Conservation (phyloP, 192 early-diverging fungal genomes). For the Coemansia sp. region DNA sequence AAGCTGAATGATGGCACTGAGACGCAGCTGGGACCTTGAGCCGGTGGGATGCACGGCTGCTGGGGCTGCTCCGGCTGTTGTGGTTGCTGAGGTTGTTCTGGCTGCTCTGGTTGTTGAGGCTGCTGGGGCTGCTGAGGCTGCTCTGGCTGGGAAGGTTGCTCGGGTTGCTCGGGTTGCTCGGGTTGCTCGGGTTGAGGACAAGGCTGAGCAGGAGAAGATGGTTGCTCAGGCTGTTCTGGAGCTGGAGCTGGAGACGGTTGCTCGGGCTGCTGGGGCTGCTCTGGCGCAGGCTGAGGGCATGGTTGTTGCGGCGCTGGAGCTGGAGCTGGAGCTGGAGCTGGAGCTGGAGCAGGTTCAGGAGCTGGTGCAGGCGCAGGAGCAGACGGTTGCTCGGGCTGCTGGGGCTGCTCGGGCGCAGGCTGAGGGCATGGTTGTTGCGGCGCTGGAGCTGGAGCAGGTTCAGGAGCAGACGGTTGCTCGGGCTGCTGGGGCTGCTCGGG, state of each 20-base stretch:
- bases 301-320: background rate
- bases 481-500: constrained; percentile 8
- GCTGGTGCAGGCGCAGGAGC: too few relatives aligned
- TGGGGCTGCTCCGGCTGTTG: too few relatives aligned
- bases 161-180: background rate
- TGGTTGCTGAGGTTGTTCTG: too few relatives aligned
- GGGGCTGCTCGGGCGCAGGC: constrained; percentile 8
- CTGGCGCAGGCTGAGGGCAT: too few relatives aligned
- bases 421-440: constrained; percentile 1
- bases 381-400: constrained; percentile 4
- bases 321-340: constrained; percentile 7
- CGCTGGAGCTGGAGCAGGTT: background rate
- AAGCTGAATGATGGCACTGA: constrained; percentile 13
- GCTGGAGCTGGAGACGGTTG: constrained; percentile 1
- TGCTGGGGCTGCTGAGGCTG: constrained; percentile 1
- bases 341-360: too few relatives aligned
- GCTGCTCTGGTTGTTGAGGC: background rate
- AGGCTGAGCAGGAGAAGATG: background rate
- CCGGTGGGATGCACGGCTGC: background rate
- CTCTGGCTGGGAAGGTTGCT: constrained; percentile 1
- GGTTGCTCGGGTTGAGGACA: constrained; percentile 1
- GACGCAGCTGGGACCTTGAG: background rate
- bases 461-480: constrained; percentile 1
- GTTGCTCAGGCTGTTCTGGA: background rate
- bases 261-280: too few relatives aligned